Evolutionary conservation across 371 early-diverging fungal species (phyloP).

Genomic region (Parasitella parasitica): DNA sequence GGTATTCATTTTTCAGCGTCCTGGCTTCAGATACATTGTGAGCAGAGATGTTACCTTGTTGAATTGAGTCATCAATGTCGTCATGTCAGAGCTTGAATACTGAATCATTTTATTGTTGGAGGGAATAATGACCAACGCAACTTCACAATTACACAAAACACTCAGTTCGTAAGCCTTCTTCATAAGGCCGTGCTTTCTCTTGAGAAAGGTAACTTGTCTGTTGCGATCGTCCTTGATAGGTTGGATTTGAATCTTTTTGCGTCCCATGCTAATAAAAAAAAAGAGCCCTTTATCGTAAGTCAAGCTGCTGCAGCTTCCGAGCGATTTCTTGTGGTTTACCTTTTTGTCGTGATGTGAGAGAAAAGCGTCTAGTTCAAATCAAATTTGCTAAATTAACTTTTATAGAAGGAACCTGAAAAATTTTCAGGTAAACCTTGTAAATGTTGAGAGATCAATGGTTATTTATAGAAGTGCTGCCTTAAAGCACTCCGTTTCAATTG

Average conservation of each 20-base stretch:
- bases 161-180: conserved; percentile 99
- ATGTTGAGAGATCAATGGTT: not conserved
- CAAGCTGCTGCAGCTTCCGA: not conserved
- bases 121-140: conserved; percentile 87
- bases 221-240: conserved; percentile 94
- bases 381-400: not conserved
- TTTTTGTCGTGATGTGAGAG: not conserved
- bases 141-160: conserved; percentile 96
- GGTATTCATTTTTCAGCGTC: not conserved
- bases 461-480: not conserved
- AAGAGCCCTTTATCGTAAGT: no score
- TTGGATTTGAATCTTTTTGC: conserved; percentile 96
- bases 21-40: no score
- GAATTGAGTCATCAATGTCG: conserved; percentile 2
- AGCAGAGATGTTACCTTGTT: conserved; percentile 15
- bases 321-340: not conserved
- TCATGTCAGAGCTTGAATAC: conserved; percentile 86
- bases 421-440: not conserved
- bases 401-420: not conserved
- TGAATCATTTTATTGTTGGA: conserved; percentile 91
- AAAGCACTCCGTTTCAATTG: not conserved
- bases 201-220: conserved; percentile 91
- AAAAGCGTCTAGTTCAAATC: not conserved
- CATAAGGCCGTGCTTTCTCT: conserved; percentile 98
- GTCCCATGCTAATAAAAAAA: conserved; percentile 88